Base-by-base conservation (phyloP, 805 yeast genomes). In the Tetrapisispora iriomotensis region DNA sequence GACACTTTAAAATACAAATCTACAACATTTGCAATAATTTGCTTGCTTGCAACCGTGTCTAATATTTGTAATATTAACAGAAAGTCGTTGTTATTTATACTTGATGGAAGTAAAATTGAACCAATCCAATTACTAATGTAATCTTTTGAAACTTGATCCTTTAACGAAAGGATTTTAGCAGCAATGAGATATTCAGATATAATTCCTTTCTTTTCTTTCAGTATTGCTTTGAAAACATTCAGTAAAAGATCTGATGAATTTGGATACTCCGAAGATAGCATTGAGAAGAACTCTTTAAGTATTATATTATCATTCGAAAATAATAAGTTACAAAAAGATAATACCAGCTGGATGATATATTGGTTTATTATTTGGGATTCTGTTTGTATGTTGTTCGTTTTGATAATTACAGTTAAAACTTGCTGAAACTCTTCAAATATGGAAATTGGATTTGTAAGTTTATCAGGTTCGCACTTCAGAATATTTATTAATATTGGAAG, bases 101-200 rank as follows among this genome's bases (percentile, higher is more conserved):
- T 41, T 8, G 47, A 40, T 5, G 53, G 42, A 17, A 53, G 35
- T n/a, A 54, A 35, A 34, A 44, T 49, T 4, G 60, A 50, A 8
- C 56, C 51, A 19, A 54, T 41, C 49, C 51, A 43, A 35, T 56
- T 54, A 3, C 45, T 44, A 12, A 49, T 41, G 24, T 53, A 54
- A 10, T 27, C 23, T 24, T 25, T 40, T 12, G 44, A 41, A 7
- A 23, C 7, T 6, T 23, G 14, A 33, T 53, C 50, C 1, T 40
- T 34, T 13, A 39, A 21, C n/a, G 39, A 23, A 30, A 48, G 21
- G 31, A 53, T 47, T n/a, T 30, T 36, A 17, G 45, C 45, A 18
- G 41, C 41, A 8, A 47, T 34, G 20, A 36, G 19, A 15, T 48
- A 29, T 27, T 50, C 54, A 3, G 54, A 44, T 4, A 45, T 14